These are phyloP conservation scores for Aphanomyces astaci DNA, from an alignment of 352 stramenopile genomes.

Conservation along the genomic window DNA sequence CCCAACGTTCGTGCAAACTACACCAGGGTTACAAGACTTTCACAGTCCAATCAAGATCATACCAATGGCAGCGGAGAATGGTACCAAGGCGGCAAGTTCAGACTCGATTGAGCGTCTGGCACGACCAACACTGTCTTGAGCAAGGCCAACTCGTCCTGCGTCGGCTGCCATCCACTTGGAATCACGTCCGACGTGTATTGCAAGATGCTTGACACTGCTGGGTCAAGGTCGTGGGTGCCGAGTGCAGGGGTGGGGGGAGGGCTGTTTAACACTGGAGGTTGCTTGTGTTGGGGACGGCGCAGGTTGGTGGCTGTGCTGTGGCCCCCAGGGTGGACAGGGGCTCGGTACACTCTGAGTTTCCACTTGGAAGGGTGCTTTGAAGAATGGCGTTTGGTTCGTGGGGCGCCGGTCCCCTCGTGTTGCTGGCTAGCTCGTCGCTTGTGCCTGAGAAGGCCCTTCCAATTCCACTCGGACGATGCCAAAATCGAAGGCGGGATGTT, in stretches of 20 bases:
- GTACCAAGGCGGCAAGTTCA: not conserved
- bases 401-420: not conserved
- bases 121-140: not conserved
- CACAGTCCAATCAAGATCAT: too few species aligned
- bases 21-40: not conserved
- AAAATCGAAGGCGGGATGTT: slow-evolving; percentile 5
- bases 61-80: not conserved
- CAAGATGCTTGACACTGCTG: not conserved
- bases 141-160: not conserved
- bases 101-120: not conserved
- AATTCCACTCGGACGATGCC: slow-evolving; percentile 15
- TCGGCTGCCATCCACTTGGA: not conserved
- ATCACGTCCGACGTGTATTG: not conserved
- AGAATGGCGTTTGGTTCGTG: not conserved
- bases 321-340: not conserved
- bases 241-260: too few species aligned
- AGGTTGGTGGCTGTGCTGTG: not conserved
- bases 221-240: too few species aligned
- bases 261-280: too few species aligned
- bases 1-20: slow-evolving; percentile 3
- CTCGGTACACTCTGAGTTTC: slow-evolving; percentile 1
- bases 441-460: slow-evolving; percentile 6
- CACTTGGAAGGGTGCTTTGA: not conserved
- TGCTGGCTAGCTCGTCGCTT: not conserved
- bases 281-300: too few species aligned